These are phyloP conservation scores for Lachnellula arida DNA, from an alignment of 2,329 filamentous ascomycete species.

Conservation along the genomic window DNA sequence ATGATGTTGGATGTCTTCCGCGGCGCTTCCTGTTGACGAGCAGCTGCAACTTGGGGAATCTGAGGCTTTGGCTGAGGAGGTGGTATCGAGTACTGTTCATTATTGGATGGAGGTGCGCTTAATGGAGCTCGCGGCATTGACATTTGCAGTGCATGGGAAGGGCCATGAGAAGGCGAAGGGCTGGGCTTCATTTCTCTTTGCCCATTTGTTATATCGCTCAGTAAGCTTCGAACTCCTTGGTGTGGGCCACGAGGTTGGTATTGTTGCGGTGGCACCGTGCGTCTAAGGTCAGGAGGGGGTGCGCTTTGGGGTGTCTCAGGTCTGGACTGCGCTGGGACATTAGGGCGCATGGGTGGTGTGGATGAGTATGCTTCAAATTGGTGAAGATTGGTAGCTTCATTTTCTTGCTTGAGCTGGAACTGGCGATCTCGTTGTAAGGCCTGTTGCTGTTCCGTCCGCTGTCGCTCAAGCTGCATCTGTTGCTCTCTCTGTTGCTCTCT, in stretches of 20 bases:
- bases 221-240: slow-evolving; percentile 20
- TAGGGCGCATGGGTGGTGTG: slow-evolving; percentile 18
- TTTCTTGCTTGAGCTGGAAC: slow-evolving; percentile 30
- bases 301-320: slow-evolving; percentile 19
- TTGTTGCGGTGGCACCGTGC: slow-evolving; percentile 22
- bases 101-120: slow-evolving; percentile 23
- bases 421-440: slow-evolving; percentile 10
- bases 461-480: slow-evolving; percentile 16
- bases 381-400: slow-evolving; percentile 31
- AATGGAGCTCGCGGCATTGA: slow-evolving; percentile 21
- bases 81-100: slow-evolving; percentile 22
- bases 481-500: slow-evolving; percentile 21
- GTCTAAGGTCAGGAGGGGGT: slow-evolving; percentile 19
- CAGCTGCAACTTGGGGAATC: slow-evolving; percentile 37
- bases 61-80: slow-evolving; percentile 16
- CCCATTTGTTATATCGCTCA: slow-evolving; percentile 21
- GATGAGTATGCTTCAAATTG: slow-evolving; percentile 30
- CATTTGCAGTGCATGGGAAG: neutral
- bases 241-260: slow-evolving; percentile 24
- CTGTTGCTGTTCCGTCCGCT: slow-evolving; percentile 8
- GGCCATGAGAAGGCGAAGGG: slow-evolving; percentile 17
- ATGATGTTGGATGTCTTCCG: slow-evolving; percentile 61
- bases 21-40: slow-evolving; percentile 40
- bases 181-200: slow-evolving; percentile 22
- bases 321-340: slow-evolving; percentile 20